Evolutionary conservation across 202 grass and related monocot species (phyloP), one percentile per base, ranked within the genome.

Genomic region (Hordeum pubiflorum): DNA sequence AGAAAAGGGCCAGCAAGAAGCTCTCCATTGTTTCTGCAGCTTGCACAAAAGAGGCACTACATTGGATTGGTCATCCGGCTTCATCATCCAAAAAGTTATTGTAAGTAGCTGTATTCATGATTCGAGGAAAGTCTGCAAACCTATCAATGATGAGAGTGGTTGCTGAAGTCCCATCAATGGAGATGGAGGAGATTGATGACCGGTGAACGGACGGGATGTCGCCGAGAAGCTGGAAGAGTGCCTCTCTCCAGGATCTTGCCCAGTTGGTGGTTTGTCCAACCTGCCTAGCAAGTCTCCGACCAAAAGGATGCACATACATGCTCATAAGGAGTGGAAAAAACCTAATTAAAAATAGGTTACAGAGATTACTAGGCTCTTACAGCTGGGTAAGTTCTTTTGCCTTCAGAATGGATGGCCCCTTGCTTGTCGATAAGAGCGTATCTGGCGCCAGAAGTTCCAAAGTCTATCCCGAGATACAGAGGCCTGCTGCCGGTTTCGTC

Each of bases 141-240:
- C 93, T 93, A 59, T 93, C 84, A 14, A 97, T 81, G 36, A 97
- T 93, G 38, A 93, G 82, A 12, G 88, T 84, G 37, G 93, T 97
- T 21, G 93, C 76, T 11, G 91, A 97, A 32, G 93, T 97, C 34
- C 88, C 93, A 75, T 97, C 93, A 27, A 97, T 91, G n/a, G 93
- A 89, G 82, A 91, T 93, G 82, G 88, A 93, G 39, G 88, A 85
- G 74, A 97, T 75, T 20, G 55, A 85, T 41, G 75, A 56, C 43
- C 82, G 81, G 62, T 76, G 78, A 18, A 41, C 44, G 1, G 55
- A 15, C 12, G 90, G 86, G 62, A 97, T 80, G 65, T 97, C 90
- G 60, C 67, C 57, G 21, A 93, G 72, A 89, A 93, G 90, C 38
- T 75, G 32, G 88, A 97, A 97, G 5, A 97, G 90, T 59, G 88